Conservation (phyloP, 805 yeast species). For the Ogataea saltuana region DNA sequence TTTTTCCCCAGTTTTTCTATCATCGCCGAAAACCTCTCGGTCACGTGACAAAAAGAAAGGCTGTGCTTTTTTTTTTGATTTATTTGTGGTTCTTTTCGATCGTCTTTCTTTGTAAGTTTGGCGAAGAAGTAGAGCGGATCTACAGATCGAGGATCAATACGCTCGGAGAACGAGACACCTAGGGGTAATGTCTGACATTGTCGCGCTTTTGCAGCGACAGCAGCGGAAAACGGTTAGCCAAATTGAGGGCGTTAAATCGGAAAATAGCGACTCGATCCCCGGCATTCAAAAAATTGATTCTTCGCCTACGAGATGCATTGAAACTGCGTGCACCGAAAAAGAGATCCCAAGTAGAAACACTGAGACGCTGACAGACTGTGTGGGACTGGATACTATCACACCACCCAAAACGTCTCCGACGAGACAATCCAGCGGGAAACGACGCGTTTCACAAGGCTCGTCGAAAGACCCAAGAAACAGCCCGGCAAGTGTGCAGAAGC, state of each 20-base stretch:
- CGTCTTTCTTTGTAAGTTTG: neutral
- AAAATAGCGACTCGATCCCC: neutral
- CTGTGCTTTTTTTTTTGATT: neutral
- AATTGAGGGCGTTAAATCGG: neutral
- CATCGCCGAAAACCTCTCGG: neutral
- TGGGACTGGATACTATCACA: slow-evolving; percentile 2
- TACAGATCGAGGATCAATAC: too few relatives aligned
- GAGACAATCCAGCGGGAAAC: neutral
- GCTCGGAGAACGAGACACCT: neutral
- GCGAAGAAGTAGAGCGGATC: neutral
- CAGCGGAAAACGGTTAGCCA: neutral
- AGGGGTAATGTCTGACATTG: slow-evolving; percentile 5
- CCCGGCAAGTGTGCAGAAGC: neutral
- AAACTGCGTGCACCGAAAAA: too few relatives aligned
- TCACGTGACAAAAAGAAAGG: neutral
- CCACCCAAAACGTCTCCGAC: slow-evolving; percentile 18
- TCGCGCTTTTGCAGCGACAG: slow-evolving; percentile 2
- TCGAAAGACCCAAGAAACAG: neutral
- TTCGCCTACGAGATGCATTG: neutral
- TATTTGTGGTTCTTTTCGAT: neutral
- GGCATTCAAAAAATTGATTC: neutral
- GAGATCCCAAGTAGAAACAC: neutral
- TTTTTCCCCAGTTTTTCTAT: slow-evolving; percentile 5
- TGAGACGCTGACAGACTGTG: neutral
- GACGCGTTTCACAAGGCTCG: neutral